Base-by-base conservation (phyloP, 148 eudicot genomes). In the Rhododendron simsii region DNA sequence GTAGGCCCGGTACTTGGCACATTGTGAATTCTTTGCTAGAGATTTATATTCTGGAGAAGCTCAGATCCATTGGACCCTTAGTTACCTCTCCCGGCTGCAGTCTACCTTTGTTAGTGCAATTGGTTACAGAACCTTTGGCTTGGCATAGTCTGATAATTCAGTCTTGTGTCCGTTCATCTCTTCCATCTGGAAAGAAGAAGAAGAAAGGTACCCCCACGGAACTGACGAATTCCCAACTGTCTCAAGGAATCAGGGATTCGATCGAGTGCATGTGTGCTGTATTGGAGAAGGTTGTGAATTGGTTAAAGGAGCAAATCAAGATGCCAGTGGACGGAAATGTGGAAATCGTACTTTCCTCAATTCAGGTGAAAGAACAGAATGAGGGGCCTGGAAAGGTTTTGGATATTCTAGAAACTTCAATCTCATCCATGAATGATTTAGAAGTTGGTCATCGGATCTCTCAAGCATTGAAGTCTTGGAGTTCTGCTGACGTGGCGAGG, bases 151-250 rank as follows among this genome's bases (percentile, higher is more conserved):
- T 95, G 41, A 75, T 95, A 69, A 88, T 97, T 69, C 96, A 93
- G 80, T 93, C 96, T 80, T 93, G 91, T 80, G 90, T 90, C 74
- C 94, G 92, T 8, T 90, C 96, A 26, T 89, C 91, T 80, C 88
- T 87, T 84, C 98, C 98, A 83, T 87, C 94, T 82, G 99, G 98
- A 84, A 97, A 95, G 90, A 97, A 94, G 91, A 97, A 97, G 90
- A 97, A 96, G 94, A 97, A 95, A 89, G 91, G 93, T 81, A 94
- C 93, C 50, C 37, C 91, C 79, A 76, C 90, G 13, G 96, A 97
- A 30, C 92, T 87, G 41, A 87, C 88, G 44, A 96, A 86, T 78
- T 84, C 95, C 81, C 83, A 63, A 81, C 86, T 92, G 26, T 92
- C 90, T 80, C 91, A 84, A 37, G 92, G 89, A 48, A 80, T 94